Conservation (phyloP, 2,329 filamentous ascomycete genomes). For the Zarea fungicola region DNA sequence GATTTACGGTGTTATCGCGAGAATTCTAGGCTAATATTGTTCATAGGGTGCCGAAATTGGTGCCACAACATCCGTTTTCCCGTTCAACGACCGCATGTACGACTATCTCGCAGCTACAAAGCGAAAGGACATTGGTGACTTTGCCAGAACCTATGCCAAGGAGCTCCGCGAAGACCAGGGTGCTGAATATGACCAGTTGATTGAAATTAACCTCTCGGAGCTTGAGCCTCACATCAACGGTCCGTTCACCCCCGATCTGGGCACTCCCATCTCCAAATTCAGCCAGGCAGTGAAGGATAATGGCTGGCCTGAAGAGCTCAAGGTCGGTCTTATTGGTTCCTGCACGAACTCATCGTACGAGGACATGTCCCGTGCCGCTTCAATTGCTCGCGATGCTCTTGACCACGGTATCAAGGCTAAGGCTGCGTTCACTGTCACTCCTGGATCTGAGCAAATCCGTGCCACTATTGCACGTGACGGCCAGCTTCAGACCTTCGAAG, state of each 20-base stretch:
- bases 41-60: constrained; percentile 58
- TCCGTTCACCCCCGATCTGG: constrained; percentile 96
- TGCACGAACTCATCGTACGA: constrained; percentile 88
- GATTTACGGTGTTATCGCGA: background rate
- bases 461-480: constrained; percentile 88
- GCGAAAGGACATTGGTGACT: constrained; percentile 85
- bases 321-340: constrained; percentile 94
- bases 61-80: constrained; percentile 91
- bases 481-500: constrained; percentile 89
- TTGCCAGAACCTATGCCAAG: constrained; percentile 74
- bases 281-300: constrained; percentile 90
- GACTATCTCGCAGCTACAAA: constrained; percentile 92
- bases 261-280: constrained; percentile 96
- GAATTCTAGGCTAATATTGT: background rate
- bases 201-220: constrained; percentile 91
- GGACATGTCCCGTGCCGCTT: constrained; percentile 91
- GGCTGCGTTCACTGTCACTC: constrained; percentile 88
- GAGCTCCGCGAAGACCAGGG: constrained; percentile 85
- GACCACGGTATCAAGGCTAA: constrained; percentile 92
- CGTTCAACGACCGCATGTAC: constrained; percentile 97
- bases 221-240: constrained; percentile 98
- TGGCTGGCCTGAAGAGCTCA: constrained; percentile 93
- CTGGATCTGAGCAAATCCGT: constrained; percentile 94
- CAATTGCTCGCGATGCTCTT: constrained; percentile 86
- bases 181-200: constrained; percentile 90